Conservation (phyloP, 176 grass and related monocot genomes). For the Pontederia crassipes region DNA sequence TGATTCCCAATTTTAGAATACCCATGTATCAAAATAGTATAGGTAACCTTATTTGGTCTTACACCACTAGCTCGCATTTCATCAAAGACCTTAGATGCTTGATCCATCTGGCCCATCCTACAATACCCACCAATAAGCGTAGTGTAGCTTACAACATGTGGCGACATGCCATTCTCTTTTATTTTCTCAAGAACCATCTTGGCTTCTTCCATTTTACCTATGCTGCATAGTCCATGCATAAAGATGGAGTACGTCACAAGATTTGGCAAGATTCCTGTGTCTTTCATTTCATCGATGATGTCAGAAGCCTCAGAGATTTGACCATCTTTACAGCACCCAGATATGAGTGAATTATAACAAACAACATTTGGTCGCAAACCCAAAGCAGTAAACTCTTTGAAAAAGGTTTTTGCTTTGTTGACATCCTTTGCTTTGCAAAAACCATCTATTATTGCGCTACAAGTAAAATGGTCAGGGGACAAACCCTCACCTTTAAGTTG, state of each 20-base stretch:
- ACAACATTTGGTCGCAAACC: conserved; percentile 64
- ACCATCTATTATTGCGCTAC: conserved; percentile 68
- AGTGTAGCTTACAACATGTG: conserved; percentile 70
- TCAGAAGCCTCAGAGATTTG: conserved; percentile 57
- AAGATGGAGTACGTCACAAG: conserved; percentile 47
- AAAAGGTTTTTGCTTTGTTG: conserved; percentile 52
- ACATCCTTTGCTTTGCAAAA: conserved; percentile 77
- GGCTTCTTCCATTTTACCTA: conserved; percentile 63
- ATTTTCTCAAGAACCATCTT: conserved; percentile 43
- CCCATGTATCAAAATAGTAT: conserved; percentile 68
- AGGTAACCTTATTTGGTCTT: conserved; percentile 75
- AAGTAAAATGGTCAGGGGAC: conserved; percentile 60
- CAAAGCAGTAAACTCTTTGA: conserved; percentile 38
- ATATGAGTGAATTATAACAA: conserved; percentile 78
- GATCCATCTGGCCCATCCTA: conserved; percentile 67
- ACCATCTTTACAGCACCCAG: conserved; percentile 59
- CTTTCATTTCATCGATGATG: conserved; percentile 65
- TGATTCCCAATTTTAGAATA: conserved; percentile 60
- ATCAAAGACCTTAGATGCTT: conserved; percentile 54
- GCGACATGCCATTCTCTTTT: conserved; percentile 30
- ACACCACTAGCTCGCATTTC: conserved; percentile 52
- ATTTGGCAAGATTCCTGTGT: conserved; percentile 49
- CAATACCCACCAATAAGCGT: conserved; percentile 63
- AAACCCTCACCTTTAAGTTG: conserved; percentile 50
- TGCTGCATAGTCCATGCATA: conserved; percentile 74